Conservation (phyloP, 441 rosid genomes). For the Kokia cookei region DNA sequence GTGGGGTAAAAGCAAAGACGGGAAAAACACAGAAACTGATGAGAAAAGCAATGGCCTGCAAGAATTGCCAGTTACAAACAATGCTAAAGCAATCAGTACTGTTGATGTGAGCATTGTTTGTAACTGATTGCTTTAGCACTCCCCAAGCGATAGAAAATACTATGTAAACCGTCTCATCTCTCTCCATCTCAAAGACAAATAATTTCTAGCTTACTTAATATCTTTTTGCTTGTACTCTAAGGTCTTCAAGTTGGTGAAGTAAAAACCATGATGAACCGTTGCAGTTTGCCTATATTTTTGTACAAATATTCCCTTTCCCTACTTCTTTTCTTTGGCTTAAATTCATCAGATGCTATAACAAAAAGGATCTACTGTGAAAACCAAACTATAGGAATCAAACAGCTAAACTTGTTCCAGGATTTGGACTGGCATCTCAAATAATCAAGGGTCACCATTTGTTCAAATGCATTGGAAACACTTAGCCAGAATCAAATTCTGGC, state of each 20-base stretch:
- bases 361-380: background rate
- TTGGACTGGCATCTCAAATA: background rate
- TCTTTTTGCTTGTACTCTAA: background rate
- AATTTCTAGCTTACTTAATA: background rate
- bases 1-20: slow-evolving; percentile 90
- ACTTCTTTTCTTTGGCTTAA: background rate
- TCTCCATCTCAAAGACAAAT: background rate
- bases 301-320: background rate
- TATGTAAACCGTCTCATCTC: background rate
- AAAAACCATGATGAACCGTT: background rate
- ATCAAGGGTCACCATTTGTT: background rate
- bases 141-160: background rate
- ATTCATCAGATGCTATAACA: background rate
- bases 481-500: no score
- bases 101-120: slow-evolving; percentile 4
- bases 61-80: slow-evolving; percentile 33
- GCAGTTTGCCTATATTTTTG: background rate
- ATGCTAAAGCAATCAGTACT: background rate
- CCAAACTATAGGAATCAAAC: background rate
- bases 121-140: no score
- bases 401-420: background rate
- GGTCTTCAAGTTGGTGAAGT: background rate
- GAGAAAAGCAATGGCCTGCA: slow-evolving; percentile 17
- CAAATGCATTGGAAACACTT: background rate
- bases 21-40: slow-evolving; percentile 1